Evolutionary conservation across 2,329 filamentous ascomycete genomes (phyloP).

Genomic region (Aspergillus fumigatiaffinis): DNA sequence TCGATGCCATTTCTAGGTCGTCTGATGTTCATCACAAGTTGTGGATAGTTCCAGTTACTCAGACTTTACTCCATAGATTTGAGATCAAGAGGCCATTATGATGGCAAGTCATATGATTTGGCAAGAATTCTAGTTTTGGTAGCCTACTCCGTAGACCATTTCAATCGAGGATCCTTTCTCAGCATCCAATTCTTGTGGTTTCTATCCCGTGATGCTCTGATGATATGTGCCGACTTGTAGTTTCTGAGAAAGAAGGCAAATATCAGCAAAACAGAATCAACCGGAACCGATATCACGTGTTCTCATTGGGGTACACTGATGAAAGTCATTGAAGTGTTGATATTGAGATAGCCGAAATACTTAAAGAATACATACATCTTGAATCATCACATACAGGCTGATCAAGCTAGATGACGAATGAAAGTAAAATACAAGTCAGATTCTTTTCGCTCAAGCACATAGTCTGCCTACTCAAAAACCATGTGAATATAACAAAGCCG

Average conservation of each 20-base stretch:
- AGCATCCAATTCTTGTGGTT: not conserved
- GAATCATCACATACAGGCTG: constrained; percentile 1
- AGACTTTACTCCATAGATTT: not conserved
- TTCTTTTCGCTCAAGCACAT: constrained; percentile 30
- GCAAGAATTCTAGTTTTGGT: not conserved
- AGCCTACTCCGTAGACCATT: not conserved
- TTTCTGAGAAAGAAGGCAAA: not conserved
- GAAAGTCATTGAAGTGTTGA: constrained; percentile 1
- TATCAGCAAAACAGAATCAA: not conserved
- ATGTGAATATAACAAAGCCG: constrained; percentile 11
- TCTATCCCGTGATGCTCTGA: not conserved
- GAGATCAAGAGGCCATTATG: not conserved
- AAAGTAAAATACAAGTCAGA: constrained; percentile 10
- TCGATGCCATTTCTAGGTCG: constrained; percentile 17
- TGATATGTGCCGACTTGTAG: not conserved
- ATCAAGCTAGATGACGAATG: not conserved
- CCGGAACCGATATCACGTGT: not conserved
- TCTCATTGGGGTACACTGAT: not conserved
- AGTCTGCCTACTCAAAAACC: constrained; percentile 20
- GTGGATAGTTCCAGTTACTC: not conserved
- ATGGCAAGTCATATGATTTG: not conserved
- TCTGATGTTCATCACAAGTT: not conserved
- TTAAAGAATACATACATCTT: not conserved
- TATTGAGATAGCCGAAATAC: constrained; percentile 8
- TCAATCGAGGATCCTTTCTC: not conserved